Base-by-base conservation (phyloP, 805 yeast species). In the Saccharomycopsis lassenensis region DNA sequence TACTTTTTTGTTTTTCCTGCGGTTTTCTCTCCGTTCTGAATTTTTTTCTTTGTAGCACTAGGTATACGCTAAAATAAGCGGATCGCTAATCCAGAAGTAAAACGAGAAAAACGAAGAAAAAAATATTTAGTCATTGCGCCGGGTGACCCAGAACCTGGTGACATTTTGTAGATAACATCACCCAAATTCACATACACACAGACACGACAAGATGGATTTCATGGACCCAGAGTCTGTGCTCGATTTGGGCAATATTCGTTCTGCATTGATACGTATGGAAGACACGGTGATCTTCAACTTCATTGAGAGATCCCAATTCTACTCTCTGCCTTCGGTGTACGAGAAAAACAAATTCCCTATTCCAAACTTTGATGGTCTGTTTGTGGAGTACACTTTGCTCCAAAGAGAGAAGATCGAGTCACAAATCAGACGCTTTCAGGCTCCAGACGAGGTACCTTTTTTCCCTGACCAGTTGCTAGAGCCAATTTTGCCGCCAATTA, bases 401-500 rank as follows among this genome's bases (percentile, higher is more conserved):
- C 87, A 84, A 51, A 65, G 77, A 45, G 98, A 91, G 57, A 71
- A 60, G 33, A 61, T 69, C 12, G 85, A 81, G 35, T 71, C 94
- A 2, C 91, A 82, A 55, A 67, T 87, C 23, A 71, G 98, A 51
- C 68, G 98, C 49, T 91, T 74, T 54, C 87, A 86, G 52, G 85
- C 95, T 0, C 97, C 97, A 0, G 97, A 91, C 56, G 95, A 91
- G 57, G 65, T 73, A 8, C 87, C 98, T 5, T 91, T 86, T 54
- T 86, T 78, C 62, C 93, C 94, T 2, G 63, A 67, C 12, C 56
- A 80, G 35, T 58, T 74, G 32, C 66, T 65, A n/a, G 57, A 69
- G 17, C 77, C 94, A n/a, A 65, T 84, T 35, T 62, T 91, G 31
- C 97, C 97, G 3, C 63, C 80, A 14, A 62, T 86, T 29, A 62